phyloP scores from a whole-genome alignment of 2,329 filamentous ascomycete species.

The Ophiostoma fasciatum region DNA sequence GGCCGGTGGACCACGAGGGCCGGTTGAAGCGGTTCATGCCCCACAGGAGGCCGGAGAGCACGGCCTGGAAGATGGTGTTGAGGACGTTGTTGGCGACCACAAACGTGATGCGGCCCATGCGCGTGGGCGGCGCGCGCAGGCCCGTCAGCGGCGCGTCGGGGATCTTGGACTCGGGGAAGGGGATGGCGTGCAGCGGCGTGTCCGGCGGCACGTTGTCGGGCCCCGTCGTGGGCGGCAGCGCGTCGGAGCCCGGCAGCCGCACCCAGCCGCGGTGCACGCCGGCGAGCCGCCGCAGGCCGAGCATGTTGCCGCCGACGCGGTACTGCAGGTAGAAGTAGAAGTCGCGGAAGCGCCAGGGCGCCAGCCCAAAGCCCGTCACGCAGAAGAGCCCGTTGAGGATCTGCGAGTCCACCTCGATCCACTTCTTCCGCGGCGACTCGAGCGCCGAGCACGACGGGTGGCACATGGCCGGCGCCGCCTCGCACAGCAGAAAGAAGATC shows the following conservation, averaged over 20 bases:
- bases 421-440: constrained; percentile 61
- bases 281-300: constrained; percentile 52
- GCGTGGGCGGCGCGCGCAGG: constrained; percentile 49
- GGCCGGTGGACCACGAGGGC: constrained; percentile 66
- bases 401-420: constrained; percentile 77
- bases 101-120: constrained; percentile 62
- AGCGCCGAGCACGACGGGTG: constrained; percentile 53
- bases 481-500: constrained; percentile 73
- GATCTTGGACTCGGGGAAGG: constrained; percentile 48
- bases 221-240: constrained; percentile 37
- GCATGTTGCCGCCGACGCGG: constrained; percentile 35
- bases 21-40: constrained; percentile 55
- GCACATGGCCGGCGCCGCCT: constrained; percentile 62
- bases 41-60: constrained; percentile 74
- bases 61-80: constrained; percentile 66
- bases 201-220: constrained; percentile 31
- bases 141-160: constrained; percentile 58
- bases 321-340: constrained; percentile 58
- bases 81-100: constrained; percentile 64
- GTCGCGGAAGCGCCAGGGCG: constrained; percentile 74
- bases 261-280: constrained; percentile 67
- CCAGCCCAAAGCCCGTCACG: constrained; percentile 70
- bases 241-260: constrained; percentile 50
- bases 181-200: constrained; percentile 33
- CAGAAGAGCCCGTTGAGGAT: constrained; percentile 76